Base-by-base conservation (phyloP, 805 yeast genomes). In the Maudiozyma serrabonitensis region DNA sequence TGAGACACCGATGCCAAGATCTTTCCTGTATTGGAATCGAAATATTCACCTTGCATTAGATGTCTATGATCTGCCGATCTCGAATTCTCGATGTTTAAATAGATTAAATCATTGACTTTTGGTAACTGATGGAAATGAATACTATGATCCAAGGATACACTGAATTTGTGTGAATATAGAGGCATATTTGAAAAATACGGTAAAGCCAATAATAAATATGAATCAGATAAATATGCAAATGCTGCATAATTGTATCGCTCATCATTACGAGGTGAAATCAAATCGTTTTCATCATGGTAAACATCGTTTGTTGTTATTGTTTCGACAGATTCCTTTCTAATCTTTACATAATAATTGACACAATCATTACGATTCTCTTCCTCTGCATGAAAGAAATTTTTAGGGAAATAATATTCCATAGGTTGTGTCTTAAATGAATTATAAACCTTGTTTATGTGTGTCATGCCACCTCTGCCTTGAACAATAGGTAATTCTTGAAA, bases 91-190 rank as follows among this genome's bases (percentile, higher is more conserved):
- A 80, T 69, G 44, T 75, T 70, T 48, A 76, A 75, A 15, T 72
- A 69, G 58, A 78, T 64, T 81, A 82, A 82, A 40, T 78, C 71
- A 41, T 73, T 69, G 1, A 71, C 67, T 41, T 72, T 67, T 48
- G 66, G 66, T 21, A 56, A 44, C 32, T 73, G 76, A 59, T 82
- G 87, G 68, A 84, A 81, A 61, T 81, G 81, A 32, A 85, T 74
- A 0, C 80, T 66, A 59, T 84, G 89, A 55, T 83, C 89, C 53
- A 84, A 63, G 21, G 85, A 79, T 3, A 80, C 82, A 15, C 80
- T 75, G 53, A 78, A 74, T 37, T 71, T 72, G 16, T 76, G 70
- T 19, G 75, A 69, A 51, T 69, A 71, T 61, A 74, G 58, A 21
- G 73, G 74, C 41, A 73, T 63, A 47, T 76, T 61, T 48, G 80